Conservation (phyloP, 2,329 filamentous ascomycete genomes). For the Botrytis deweyae region DNA sequence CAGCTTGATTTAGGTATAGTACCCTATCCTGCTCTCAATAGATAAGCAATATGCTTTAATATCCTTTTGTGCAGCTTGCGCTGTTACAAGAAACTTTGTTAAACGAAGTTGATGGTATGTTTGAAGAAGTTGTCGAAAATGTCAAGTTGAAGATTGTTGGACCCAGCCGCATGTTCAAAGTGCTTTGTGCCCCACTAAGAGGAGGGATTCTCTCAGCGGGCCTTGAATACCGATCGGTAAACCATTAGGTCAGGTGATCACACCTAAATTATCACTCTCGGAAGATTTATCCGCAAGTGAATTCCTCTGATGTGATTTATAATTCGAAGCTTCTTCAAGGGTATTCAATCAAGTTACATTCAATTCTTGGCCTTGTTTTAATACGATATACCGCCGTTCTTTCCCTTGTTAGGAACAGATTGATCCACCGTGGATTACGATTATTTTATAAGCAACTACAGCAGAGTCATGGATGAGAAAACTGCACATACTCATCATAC, state of each 20-base stretch:
- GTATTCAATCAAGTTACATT: neutral
- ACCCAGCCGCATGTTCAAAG: conserved; percentile 28
- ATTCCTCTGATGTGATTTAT: neutral
- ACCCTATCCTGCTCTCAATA: conserved; percentile 32
- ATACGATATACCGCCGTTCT: neutral
- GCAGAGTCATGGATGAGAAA: neutral
- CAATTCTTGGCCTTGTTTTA: neutral
- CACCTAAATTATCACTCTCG: neutral
- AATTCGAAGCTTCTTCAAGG: neutral
- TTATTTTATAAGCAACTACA: neutral
- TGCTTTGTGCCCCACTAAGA: conserved; percentile 26
- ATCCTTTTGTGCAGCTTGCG: conserved; percentile 33
- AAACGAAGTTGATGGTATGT: conserved; percentile 25
- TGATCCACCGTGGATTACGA: neutral
- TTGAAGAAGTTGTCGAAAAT: conserved; percentile 28
- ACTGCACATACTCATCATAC: neutral
- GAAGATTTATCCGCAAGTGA: neutral
- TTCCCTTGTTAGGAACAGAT: neutral
- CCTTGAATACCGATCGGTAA: conserved; percentile 12
- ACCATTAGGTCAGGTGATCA: conserved; percentile 6
- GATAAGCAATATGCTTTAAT: conserved; percentile 24
- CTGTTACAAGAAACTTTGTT: conserved; percentile 29
- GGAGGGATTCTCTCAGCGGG: conserved; percentile 19
- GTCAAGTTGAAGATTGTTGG: conserved; percentile 24
- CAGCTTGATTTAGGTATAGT: conserved; percentile 36